Evolutionary conservation across 2,329 filamentous ascomycete species (phyloP), one percentile per base, ranked within the genome.

Genomic region (Teratosphaeria gauchensis): DNA sequence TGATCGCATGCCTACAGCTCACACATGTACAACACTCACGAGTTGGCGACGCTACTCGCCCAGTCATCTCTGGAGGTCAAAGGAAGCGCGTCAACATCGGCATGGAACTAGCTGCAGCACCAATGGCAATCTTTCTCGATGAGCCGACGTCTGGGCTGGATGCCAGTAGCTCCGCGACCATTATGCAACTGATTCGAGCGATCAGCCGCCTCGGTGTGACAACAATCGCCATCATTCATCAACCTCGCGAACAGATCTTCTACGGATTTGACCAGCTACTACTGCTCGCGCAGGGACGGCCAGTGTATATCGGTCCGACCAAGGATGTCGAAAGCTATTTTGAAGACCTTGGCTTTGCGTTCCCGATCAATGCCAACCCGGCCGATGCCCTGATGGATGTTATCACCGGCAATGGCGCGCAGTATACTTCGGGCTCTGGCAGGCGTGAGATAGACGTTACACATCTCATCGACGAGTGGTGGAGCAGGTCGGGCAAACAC

Each of bases 351-450:
- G 82, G 82, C 2, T 84, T 80, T 67, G 64, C 68, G 0, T 82
- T 85, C 55, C 69, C 71, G 1, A 56, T 69, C 16, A 73, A 79
- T 58, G 74, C 74, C 52, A 85, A 85, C 62, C 77, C 76, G 5
- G 82, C 80, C 8, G 83, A 85, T 61, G 74, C 81, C 1, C 76
- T 85, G 28, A 82, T 82, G n/a, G 82, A 85, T 56, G 84, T 85
- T 62, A 80, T 84, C 64, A 82, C 81, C 0, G 82, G 82, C 2
- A 80, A 83, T 61, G 81, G 82, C 0, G 71, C 76, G 14, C 66
- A 73, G 12, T 83, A 84, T 69, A 80, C 62, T 8, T 51, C 62
- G 4, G 60, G 62, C 11, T 52, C 52, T 7, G 53, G 58, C 1
- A 62, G 81, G 62, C 64, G 60, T 3, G 66, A 65, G 0, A 78